phyloP scores from a whole-genome alignment of 2,329 filamentous ascomycete genomes.

The Metarhizium humberi region DNA sequence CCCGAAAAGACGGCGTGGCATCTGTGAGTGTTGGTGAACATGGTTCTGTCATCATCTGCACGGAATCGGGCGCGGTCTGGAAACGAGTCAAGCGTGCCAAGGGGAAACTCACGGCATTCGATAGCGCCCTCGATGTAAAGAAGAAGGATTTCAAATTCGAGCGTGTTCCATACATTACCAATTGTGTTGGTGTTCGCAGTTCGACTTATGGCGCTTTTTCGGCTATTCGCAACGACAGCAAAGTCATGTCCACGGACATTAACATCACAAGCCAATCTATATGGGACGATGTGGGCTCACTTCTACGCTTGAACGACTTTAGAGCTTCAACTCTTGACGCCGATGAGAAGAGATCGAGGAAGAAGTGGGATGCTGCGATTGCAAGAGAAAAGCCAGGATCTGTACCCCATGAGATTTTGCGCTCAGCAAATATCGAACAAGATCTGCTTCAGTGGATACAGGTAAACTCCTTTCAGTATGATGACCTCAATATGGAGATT shows the following conservation, averaged over 20 bases:
- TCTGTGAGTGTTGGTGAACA: constrained; percentile 88
- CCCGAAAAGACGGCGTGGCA: constrained; percentile 74
- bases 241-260: constrained; percentile 67
- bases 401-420: constrained; percentile 44
- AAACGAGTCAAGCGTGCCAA: constrained; percentile 74
- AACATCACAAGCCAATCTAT: constrained; percentile 56
- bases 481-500: constrained; percentile 34
- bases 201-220: constrained; percentile 87
- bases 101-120: constrained; percentile 54
- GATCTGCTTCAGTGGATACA: constrained; percentile 47
- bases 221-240: constrained; percentile 74
- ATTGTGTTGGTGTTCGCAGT: constrained; percentile 74
- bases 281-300: constrained; percentile 62
- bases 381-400: constrained; percentile 37
- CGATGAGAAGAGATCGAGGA: constrained; percentile 28
- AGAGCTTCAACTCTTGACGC: constrained; percentile 26
- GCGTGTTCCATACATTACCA: constrained; percentile 77
- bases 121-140: constrained; percentile 44
- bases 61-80: constrained; percentile 89
- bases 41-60: constrained; percentile 90
- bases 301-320: constrained; percentile 61
- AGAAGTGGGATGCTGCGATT: constrained; percentile 23
- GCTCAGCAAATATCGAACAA: constrained; percentile 55
- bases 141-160: constrained; percentile 93
- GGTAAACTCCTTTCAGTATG: constrained; percentile 27